Evolutionary conservation across 2,329 filamentous ascomycete genomes (phyloP), one percentile per base, ranked within the genome.

Genomic region (Balansia obtecta): DNA sequence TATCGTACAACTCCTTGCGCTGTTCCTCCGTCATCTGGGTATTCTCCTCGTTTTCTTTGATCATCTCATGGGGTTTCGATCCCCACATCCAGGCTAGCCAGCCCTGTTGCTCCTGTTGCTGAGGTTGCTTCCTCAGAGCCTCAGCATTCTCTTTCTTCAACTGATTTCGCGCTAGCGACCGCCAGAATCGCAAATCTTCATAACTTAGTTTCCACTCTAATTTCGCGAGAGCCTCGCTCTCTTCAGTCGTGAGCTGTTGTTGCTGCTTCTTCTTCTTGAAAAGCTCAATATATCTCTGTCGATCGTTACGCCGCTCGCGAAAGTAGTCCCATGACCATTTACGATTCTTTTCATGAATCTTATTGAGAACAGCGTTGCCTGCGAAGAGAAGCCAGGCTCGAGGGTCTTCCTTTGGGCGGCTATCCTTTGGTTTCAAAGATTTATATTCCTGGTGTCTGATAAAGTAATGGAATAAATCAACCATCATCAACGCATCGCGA

Each of bases 381-480:
- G 93, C 94, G 67, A 97, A 99, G 52, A 78, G 79, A 50, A 98
- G 73, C 93, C 93, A 99, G 0, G 91, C 93, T 38, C 81, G 80
- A 13, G 93, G 91, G 58, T 97, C 88, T 65, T 97, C 88, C 62
- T 89, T 95, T 0, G 88, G 86, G 0, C 79, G 77, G 52, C 83
- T 77, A 1, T 75, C 83, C 62, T 94, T 93, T 4, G 93, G 93
- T 60, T 95, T 88, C 52, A 89, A 75, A 59, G 85, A 91, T 64
- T 94, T 94, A 71, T 97, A 96, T 65, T 99, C 91, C 65, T 97
- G 93, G 57, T 98, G 93, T 33, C 91, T 84, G 58, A 96, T 86
- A 66, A 97, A 98, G 68, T 95, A 97, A 66, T 98, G 93, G 72
- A 99, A 98, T 2, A 97, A 74, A 63, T 99, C 93, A 2, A 97